Evolutionary conservation across 306 rosid species (phyloP).

Genomic region (Adenanthera pavonina): DNA sequence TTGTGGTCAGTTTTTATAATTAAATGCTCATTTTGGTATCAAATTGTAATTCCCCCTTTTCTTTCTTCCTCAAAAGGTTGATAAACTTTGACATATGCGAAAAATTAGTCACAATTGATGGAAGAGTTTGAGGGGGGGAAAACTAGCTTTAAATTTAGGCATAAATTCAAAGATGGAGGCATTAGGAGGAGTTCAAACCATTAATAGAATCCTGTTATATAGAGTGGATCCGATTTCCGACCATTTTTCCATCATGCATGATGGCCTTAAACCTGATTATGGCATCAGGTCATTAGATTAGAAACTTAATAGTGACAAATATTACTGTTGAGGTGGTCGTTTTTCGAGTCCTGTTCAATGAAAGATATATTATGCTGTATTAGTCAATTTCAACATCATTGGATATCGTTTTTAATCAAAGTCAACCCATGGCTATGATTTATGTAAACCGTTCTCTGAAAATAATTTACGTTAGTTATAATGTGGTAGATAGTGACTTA

Average conservation of each 20-base stretch:
- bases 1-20: too few species aligned
- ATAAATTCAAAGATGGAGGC: background rate
- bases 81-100: background rate
- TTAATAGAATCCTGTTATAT: background rate
- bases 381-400: conserved; percentile 1
- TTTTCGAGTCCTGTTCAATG: background rate
- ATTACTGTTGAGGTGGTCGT: conserved; percentile 1
- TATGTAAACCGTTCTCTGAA: background rate
- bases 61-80: background rate
- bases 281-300: background rate
- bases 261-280: conserved; percentile 4
- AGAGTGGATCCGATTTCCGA: background rate
- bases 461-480: background rate
- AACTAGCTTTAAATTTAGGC: background rate
- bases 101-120: background rate
- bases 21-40: too few species aligned
- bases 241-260: background rate
- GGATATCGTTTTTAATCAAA: background rate
- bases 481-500: background rate
- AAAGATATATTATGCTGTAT: background rate
- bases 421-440: background rate
- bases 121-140: background rate
- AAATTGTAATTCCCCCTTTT: too few species aligned
- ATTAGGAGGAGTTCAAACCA: background rate
- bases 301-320: background rate